Base-by-base conservation (phyloP, 2,329 filamentous ascomycete species). In the Aureobasidium sp. region DNA sequence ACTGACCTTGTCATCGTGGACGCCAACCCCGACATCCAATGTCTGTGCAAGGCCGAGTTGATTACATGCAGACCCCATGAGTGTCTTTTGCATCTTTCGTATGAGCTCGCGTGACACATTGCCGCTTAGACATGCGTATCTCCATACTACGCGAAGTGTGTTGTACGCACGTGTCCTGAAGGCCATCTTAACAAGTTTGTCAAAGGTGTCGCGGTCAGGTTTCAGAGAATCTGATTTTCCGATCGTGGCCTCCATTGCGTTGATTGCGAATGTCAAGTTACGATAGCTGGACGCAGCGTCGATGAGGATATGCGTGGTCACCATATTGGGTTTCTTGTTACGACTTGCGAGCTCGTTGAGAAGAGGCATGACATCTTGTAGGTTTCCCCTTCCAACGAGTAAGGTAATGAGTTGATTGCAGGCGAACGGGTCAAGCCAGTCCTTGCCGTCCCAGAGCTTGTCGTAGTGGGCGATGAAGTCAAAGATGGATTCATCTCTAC, bases 121-220 rank as follows among this genome's bases (percentile, higher is more conserved):
- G 3, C 70, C 70, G 25, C 63, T 53, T 16, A 65, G 64, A 61
- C 69, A 72, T 16, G 70, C 70, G 61, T 73, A 71, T 8, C 69
- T 67, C 71, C 71, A 74, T 21, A 73, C 60, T 1, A 72, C 68
- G 21, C 69, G 65, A n/a, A 69, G 57, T 52, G 68, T 66, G 48
- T 73, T 73, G 64, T 65, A 69, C 54, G 64, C 66, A 8, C 63
- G 59, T 6, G 52, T 21, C 3, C 55, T 45, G 67, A 66, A 71
- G 1, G 69, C 70, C 15, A 72, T 49, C 8, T 37, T 34, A 39
- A 68, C 70, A 2, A 72, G 65, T 7, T 63, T 63, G 10, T 45
- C 30, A 52, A 67, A 70, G 7, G 63, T 66, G 13, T 55, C 8
- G 5, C 27, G 16, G 41, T 63, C 49, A 25, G 63, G 65, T 21